Percentiles rank a stretch among this genome's conserved stretches.
These are phyloP conservation scores for Isabelozyma rhagii DNA, from an alignment of 805 yeast genomes.

Conservation along the genomic window DNA sequence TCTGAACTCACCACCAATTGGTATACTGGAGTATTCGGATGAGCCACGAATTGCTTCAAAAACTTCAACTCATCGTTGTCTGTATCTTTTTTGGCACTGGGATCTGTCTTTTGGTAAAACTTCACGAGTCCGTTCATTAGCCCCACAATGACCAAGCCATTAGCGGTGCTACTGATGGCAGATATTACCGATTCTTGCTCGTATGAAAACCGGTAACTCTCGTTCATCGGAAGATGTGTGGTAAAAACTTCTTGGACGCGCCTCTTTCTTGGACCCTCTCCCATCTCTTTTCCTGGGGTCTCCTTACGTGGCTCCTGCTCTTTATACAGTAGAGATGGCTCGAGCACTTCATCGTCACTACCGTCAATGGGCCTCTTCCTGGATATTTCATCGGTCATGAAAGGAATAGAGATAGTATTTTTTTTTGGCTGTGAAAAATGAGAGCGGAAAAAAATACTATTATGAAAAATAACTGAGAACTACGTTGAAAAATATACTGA, in stretches of 20 bases:
- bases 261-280: background rate
- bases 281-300: too few species aligned
- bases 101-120: constrained; percentile 14
- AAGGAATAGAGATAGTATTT: background rate
- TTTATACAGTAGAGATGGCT: background rate
- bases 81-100: constrained; percentile 1
- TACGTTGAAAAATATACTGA: background rate
- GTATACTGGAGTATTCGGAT: constrained; percentile 8
- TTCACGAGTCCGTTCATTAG: constrained; percentile 15
- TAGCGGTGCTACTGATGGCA: constrained; percentile 7
- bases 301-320: too few species aligned
- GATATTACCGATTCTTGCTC: constrained; percentile 10
- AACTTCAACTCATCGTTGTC: constrained; percentile 8
- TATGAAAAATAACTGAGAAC: too few species aligned
- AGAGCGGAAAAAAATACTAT: background rate
- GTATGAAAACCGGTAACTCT: constrained; percentile 8
- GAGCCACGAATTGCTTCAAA: constrained; percentile 14
- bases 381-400: background rate
- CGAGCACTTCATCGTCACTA: background rate
- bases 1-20: constrained; percentile 13
- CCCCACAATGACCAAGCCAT: constrained; percentile 13
- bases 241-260: background rate
- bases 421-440: background rate
- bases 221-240: background rate
- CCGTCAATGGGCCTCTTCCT: background rate